Evolutionary conservation across 148 eudicot species (phyloP).

Genomic region (Rhododendron vialii): DNA sequence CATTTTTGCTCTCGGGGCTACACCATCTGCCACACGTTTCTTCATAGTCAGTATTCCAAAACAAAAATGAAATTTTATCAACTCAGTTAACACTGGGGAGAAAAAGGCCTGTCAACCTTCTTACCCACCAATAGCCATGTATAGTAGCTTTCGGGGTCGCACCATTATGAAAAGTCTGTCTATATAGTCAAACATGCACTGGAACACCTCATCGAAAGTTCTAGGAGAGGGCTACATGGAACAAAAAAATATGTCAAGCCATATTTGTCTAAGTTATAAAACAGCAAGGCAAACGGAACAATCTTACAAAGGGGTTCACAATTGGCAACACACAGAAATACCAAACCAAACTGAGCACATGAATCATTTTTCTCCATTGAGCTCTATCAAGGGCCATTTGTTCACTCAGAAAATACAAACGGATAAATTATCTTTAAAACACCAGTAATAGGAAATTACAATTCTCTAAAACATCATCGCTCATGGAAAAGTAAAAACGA

Average conservation of each 20-base stretch:
- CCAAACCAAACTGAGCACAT: no score
- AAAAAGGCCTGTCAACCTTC: slow-evolving; percentile 12
- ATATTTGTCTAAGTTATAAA: background rate
- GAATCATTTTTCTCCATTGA: no score
- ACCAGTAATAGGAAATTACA: background rate
- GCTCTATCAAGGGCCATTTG: no score
- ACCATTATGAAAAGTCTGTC: slow-evolving; percentile 96
- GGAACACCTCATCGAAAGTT: slow-evolving; percentile 86
- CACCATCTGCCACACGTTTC: slow-evolving; percentile 62
- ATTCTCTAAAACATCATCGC: background rate
- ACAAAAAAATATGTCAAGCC: slow-evolving; percentile 5
- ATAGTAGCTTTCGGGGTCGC: slow-evolving; percentile 89
- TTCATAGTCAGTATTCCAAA: slow-evolving; percentile 5
- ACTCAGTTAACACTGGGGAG: background rate
- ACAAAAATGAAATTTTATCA: background rate
- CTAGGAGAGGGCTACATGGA: slow-evolving; percentile 86
- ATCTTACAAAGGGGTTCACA: background rate
- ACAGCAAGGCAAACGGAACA: background rate
- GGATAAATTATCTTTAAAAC: background rate
- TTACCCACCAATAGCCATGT: slow-evolving; percentile 94
- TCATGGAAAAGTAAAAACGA: background rate
- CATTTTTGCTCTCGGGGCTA: slow-evolving; percentile 99
- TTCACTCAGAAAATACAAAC: background rate
- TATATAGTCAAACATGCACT: slow-evolving; percentile 84
- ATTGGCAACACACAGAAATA: background rate